These are phyloP conservation scores for Phytopythium sindhum DNA, from an alignment of 352 stramenopile species.

Conservation along the genomic window DNA sequence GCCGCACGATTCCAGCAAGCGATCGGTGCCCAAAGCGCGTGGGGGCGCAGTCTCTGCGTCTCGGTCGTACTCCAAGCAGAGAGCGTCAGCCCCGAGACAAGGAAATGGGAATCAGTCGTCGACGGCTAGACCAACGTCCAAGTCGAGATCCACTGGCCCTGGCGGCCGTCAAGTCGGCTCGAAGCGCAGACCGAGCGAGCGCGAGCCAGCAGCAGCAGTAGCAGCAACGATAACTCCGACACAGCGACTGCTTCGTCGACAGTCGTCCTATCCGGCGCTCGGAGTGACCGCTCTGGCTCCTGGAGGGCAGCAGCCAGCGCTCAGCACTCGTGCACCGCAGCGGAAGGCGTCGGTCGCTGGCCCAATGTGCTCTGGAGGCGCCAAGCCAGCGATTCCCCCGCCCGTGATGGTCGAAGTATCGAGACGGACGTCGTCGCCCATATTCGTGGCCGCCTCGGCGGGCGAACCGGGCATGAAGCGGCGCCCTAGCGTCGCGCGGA, in stretches of 20 bases:
- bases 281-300: background rate
- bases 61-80: too few relatives aligned
- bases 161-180: background rate
- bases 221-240: background rate
- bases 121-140: background rate
- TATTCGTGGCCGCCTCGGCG: slow-evolving; percentile 23
- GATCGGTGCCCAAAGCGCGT: background rate
- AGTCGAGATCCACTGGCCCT: background rate
- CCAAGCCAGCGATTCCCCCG: slow-evolving; percentile 8
- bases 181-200: slow-evolving; percentile 4
- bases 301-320: background rate
- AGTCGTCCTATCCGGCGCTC: background rate
- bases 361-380: slow-evolving; percentile 8
- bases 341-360: background rate
- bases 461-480: slow-evolving; percentile 29
- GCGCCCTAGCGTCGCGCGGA: slow-evolving; percentile 54
- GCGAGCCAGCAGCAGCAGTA: background rate
- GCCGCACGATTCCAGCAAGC: background rate
- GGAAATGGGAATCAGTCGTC: background rate
- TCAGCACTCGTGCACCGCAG: background rate
- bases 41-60: background rate
- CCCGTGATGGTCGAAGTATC: slow-evolving; percentile 58
- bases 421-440: slow-evolving; percentile 48
- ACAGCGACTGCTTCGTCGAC: background rate
- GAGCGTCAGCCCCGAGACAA: background rate